Evolutionary conservation across 768 basidiomycete species (phyloP).

Genomic region (Suillus brevipes): DNA sequence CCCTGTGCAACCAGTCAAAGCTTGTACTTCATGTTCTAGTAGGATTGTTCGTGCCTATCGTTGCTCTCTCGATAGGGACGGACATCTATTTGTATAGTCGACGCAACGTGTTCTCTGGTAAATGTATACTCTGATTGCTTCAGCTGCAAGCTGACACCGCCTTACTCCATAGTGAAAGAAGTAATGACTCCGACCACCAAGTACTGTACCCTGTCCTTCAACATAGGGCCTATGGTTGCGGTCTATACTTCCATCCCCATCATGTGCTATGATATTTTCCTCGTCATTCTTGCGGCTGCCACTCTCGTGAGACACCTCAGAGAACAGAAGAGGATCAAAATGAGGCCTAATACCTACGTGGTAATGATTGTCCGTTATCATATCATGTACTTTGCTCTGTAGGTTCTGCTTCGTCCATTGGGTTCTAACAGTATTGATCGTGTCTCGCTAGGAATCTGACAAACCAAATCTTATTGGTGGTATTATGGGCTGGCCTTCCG

Average conservation of each 20-base stretch:
- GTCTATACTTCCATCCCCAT: not conserved
- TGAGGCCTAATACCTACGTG: constrained; percentile 4
- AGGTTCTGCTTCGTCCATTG: not conserved
- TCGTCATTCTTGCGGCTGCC: not conserved
- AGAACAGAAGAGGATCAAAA: not conserved
- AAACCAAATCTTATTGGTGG: not conserved
- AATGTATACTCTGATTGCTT: not conserved
- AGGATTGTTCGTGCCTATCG: constrained; percentile 1
- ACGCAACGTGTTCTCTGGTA: not conserved
- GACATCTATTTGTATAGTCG: constrained; percentile 1
- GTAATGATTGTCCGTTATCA: not conserved
- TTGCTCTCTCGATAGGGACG: not conserved
- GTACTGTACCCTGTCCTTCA: not conserved
- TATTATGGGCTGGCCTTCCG: not conserved
- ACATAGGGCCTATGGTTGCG: not conserved
- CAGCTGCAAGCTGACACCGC: not conserved
- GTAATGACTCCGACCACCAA: too few relatives aligned
- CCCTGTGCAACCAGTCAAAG: not conserved
- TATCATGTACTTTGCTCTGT: not conserved
- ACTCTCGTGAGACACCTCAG: not conserved
- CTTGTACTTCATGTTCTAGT: not conserved
- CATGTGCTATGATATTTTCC: not conserved
- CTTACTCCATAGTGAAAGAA: not conserved
- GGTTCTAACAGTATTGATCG: not conserved
- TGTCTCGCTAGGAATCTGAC: not conserved